Conservation (phyloP, 2,329 filamentous ascomycete genomes). For the Grosmannia huntii region DNA sequence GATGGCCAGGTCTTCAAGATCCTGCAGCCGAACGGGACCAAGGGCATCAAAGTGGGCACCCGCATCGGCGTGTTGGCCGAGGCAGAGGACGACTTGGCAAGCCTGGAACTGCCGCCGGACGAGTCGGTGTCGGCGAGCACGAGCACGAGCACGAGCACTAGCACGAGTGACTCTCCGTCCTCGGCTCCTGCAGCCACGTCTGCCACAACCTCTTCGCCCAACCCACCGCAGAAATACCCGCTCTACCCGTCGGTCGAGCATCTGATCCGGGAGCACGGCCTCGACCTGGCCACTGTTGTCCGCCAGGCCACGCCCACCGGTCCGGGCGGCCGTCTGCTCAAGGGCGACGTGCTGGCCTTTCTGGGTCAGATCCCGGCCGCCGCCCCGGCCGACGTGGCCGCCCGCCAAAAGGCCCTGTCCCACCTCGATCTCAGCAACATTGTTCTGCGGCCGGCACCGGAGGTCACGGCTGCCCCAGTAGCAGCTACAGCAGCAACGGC, state of each 20-base stretch:
- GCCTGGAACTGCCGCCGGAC: conserved; percentile 64
- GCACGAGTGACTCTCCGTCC: background rate
- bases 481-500: background rate
- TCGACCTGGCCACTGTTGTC: conserved; percentile 57
- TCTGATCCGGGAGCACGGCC: conserved; percentile 65
- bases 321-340: conserved; percentile 76
- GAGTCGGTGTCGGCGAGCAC: conserved; percentile 23
- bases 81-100: conserved; percentile 62
- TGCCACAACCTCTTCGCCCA: conserved; percentile 24
- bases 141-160: background rate
- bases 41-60: conserved; percentile 63
- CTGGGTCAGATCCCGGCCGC: conserved; percentile 63
- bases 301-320: conserved; percentile 78
- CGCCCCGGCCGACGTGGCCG: conserved; percentile 58
- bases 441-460: conserved; percentile 45
- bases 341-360: conserved; percentile 90
- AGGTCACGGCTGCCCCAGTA: too few relatives aligned
- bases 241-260: conserved; percentile 74
- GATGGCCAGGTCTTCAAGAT: conserved; percentile 82
- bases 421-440: conserved; percentile 94
- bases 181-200: background rate
- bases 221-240: conserved; percentile 52
- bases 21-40: conserved; percentile 57
- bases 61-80: conserved; percentile 78
- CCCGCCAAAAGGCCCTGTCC: conserved; percentile 58